Conservation (phyloP, 495 filamentous ascomycete genomes). For the Melanomma pulvis-pyrius region DNA sequence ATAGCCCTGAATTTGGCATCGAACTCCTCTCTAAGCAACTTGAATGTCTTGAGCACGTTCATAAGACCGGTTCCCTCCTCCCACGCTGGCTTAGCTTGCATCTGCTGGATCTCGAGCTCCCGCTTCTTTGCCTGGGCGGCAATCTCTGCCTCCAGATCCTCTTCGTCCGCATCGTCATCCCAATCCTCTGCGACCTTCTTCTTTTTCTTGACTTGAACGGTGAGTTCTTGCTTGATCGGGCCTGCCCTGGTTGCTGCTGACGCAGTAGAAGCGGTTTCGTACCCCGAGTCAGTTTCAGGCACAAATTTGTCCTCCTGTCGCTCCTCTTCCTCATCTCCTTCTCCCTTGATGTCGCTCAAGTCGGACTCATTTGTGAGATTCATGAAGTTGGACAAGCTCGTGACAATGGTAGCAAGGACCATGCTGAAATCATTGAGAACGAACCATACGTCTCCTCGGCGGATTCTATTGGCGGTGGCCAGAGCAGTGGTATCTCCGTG, state of each 20-base stretch:
- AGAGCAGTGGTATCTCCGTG: slow-evolving; percentile 64
- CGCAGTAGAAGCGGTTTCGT: slow-evolving; percentile 15
- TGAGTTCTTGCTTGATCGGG: slow-evolving; percentile 16
- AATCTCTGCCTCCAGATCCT: slow-evolving; percentile 20
- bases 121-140: slow-evolving; percentile 33
- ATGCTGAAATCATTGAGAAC: slow-evolving; percentile 70
- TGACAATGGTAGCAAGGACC: slow-evolving; percentile 66
- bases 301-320: slow-evolving; percentile 46
- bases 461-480: slow-evolving; percentile 61
- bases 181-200: slow-evolving; percentile 49
- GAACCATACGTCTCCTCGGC: slow-evolving; percentile 68
- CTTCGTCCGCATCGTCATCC: slow-evolving; percentile 42
- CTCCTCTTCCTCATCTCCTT: slow-evolving; percentile 46
- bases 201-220: slow-evolving; percentile 39
- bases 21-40: slow-evolving; percentile 60
- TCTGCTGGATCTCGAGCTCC: slow-evolving; percentile 44
- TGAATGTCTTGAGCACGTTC: slow-evolving; percentile 61
- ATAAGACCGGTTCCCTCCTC: slow-evolving; percentile 51
- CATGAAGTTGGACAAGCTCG: slow-evolving; percentile 58
- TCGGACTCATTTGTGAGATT: slow-evolving; percentile 42
- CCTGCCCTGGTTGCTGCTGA: slow-evolving; percentile 15
- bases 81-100: slow-evolving; percentile 25
- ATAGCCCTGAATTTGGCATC: slow-evolving; percentile 67
- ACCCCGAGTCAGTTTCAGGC: slow-evolving; percentile 40
- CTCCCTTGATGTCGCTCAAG: slow-evolving; percentile 45